These are phyloP conservation scores for Botryotinia globosa DNA, from an alignment of 2,329 filamentous ascomycete species.

Conservation along the genomic window DNA sequence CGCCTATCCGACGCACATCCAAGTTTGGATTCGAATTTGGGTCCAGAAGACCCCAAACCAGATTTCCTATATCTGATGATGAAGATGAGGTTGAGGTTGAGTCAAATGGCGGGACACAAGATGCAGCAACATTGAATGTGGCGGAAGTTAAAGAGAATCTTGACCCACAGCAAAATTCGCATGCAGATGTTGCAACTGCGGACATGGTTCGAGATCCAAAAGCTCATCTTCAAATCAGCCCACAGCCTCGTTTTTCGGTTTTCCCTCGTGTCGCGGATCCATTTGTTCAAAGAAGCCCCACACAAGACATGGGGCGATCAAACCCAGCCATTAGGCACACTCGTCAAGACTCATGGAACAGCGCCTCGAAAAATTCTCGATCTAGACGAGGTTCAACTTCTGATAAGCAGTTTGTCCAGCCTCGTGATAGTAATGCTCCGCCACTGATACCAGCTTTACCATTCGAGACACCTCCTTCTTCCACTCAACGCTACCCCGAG, in stretches of 20 bases:
- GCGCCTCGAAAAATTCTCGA: not conserved
- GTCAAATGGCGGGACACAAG: not conserved
- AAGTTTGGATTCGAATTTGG: slow-evolving; percentile 49
- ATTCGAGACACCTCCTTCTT: slow-evolving; percentile 49
- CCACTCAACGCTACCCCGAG: slow-evolving; percentile 50
- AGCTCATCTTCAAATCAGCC: not conserved
- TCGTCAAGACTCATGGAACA: slow-evolving; percentile 5
- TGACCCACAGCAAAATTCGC: not conserved
- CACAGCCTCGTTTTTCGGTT: slow-evolving; percentile 7
- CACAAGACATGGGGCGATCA: not conserved
- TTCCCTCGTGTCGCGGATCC: slow-evolving; percentile 6
- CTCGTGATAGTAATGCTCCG: not conserved
- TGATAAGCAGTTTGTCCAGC: not conserved
- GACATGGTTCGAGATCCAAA: not conserved
- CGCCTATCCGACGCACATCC: slow-evolving; percentile 57
- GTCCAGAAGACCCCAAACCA: slow-evolving; percentile 34
- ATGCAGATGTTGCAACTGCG: not conserved
- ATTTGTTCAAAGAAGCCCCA: not conserved
- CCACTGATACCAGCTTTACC: slow-evolving; percentile 22
- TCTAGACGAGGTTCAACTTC: slow-evolving; percentile 11
- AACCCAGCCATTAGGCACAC: not conserved
- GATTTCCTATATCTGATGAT: slow-evolving; percentile 33
- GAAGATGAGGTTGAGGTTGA: slow-evolving; percentile 22
- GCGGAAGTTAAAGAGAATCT: not conserved
- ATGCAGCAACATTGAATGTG: not conserved